Evolutionary conservation across 805 yeast genomes (phyloP).

Genomic region (Isabelozyma rhagii): DNA sequence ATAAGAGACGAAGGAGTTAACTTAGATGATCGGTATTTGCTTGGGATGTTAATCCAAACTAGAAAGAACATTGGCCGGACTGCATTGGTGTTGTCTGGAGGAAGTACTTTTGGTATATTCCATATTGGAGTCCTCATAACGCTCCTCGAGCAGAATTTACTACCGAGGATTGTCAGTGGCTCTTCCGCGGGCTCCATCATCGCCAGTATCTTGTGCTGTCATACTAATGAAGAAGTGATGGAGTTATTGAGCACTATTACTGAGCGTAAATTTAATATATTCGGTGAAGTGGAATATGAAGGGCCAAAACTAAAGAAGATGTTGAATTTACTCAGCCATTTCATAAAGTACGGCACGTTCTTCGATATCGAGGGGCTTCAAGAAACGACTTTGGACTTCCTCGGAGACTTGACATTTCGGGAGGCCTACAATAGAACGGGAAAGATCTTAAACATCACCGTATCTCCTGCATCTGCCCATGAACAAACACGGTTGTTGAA

Average conservation of each 20-base stretch:
- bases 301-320: slow-evolving; percentile 43
- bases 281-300: slow-evolving; percentile 51
- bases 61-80: slow-evolving; percentile 91
- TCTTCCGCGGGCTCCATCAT: slow-evolving; percentile 95
- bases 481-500: slow-evolving; percentile 87
- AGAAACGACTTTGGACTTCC: slow-evolving; percentile 68
- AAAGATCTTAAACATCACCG: slow-evolving; percentile 87
- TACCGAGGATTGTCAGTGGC: slow-evolving; percentile 89
- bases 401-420: slow-evolving; percentile 89
- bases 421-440: slow-evolving; percentile 96
- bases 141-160: slow-evolving; percentile 63
- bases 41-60: slow-evolving; percentile 82
- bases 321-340: slow-evolving; percentile 39
- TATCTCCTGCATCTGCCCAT: slow-evolving; percentile 84
- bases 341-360: slow-evolving; percentile 85
- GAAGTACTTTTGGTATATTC: slow-evolving; percentile 88
- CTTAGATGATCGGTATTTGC: slow-evolving; percentile 64
- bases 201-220: slow-evolving; percentile 83
- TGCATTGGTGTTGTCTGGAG: slow-evolving; percentile 93
- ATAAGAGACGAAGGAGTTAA: slow-evolving; percentile 35
- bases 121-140: slow-evolving; percentile 91
- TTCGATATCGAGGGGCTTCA: slow-evolving; percentile 73
- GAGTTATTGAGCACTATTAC: slow-evolving; percentile 59
- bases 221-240: slow-evolving; percentile 66
- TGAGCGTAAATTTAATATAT: slow-evolving; percentile 51